Evolutionary conservation across 306 rosid genomes (phyloP), one percentile per base, ranked within the genome.

Genomic region (Glycyrrhiza uralensis): DNA sequence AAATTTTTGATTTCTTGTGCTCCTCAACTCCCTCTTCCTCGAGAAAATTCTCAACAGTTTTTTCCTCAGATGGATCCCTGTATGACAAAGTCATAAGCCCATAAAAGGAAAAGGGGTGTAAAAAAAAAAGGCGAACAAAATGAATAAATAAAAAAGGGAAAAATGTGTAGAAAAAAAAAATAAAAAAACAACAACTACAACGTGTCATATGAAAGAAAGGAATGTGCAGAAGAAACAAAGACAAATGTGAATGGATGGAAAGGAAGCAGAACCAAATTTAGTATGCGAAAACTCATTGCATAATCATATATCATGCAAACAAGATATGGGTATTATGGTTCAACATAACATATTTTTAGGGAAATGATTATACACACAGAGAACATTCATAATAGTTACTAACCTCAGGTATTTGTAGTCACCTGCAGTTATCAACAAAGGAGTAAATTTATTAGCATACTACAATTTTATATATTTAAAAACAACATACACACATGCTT

Each of bases 371-470:
- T n/a, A 24, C 49, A 58, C 26, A 28, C 7, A n/a, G 4, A 4
- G 52, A 54, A 39, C 13, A 19, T 5, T 59, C 14, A 63, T 18
- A 45, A 46, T 15, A 3, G 11, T 49, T 23, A 45, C 85, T 70
- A 79, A 93, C 97, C 93, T 93, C 71, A 87, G 50, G 76, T 93
- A 93, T 69, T 93, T 93, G 87, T 89, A 85, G 65, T 93, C 98
- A 76, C 88, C 96, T 92, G 85, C 57, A 86, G 35, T 9, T 7
- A 77, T 22, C 69, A 60, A 42, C 4, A 62, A 66, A 46, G 2
- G 15, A 22, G 19, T 13, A 23, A 38, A 52, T 52, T 60, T 5
- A 44, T 62, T 23, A 86, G 83, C 14, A 46, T 4, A 19, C 33
- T 26, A 7, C 1, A 17, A 50, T 65, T 55, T n/a, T 7, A 54